Base-by-base conservation (phyloP, 1,284 basidiomycete genomes). In the Ceratorhiza oryzae-sativae region DNA sequence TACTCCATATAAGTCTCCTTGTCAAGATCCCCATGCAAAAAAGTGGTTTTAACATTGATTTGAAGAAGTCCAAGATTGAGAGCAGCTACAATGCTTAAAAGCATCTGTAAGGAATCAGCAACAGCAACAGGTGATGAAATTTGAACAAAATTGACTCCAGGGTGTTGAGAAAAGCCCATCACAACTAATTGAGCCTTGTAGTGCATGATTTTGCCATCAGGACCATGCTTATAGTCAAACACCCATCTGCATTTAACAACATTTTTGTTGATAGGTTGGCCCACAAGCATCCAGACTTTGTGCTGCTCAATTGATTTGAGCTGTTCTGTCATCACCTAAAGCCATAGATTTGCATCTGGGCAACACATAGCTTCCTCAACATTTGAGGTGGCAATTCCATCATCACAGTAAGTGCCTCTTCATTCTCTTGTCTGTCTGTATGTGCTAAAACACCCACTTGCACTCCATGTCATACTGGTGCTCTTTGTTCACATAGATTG, bases 151-250 rank as follows among this genome's bases (percentile, higher is more conserved):
- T 78, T 76, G 23, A 74, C 20, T 4, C 77, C 77, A 12, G 70
- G 68, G 12, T n/a, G 25, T 51, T 73, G 68, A 56, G 34, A 32
- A 74, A 80, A 86, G 0, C 83, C 83, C 75, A 81, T 77, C 1
- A 80, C 78, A 6, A 84, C 81, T 10, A 83, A 58, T 1, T 79
- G 60, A 30, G 79, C 81, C 71, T 84, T 46, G 76, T 53, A 79
- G 73, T 39, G 73, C 1, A 74, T 49, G 42, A 80, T 76, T 1
- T 56, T 70, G 0, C 81, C 79, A n/a, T 79, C 63, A 9, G 68
- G 71, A 72, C 79, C 76, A 18, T 71, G 61, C 72, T 82, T 82
- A 27, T 73, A 72, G 1, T 67, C 71, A 65, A 77, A 80, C 1
- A 80, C 79, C 79, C 78, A 81, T 39, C 49, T 15, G 9, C 53